phyloP scores from a whole-genome alignment of 495 filamentous ascomycete species.

The Hypoxylon intermedium region DNA sequence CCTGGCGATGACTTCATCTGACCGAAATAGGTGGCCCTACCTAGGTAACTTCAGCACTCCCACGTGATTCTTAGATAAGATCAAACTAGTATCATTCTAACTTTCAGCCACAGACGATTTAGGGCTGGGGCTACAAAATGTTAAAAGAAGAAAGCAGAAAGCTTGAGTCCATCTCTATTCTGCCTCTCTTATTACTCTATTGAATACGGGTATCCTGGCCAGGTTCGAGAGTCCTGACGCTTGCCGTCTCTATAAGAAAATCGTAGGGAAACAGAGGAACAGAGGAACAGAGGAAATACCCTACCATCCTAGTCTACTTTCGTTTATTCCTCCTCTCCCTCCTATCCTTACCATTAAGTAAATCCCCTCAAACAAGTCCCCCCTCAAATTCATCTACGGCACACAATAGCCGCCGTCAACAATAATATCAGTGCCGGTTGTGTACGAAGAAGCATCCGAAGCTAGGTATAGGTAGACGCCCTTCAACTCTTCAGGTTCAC shows the following conservation, averaged over 20 bases:
- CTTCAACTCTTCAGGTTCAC: conserved; percentile 78
- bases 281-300: too few relatives aligned
- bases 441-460: conserved; percentile 83
- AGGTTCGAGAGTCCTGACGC: conserved; percentile 3
- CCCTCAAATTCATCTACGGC: conserved; percentile 35
- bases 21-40: conserved; percentile 1
- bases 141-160: too few relatives aligned
- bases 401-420: conserved; percentile 72
- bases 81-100: background rate
- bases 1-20: conserved; percentile 29
- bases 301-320: background rate
- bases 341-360: conserved; percentile 7
- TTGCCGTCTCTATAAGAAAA: conserved; percentile 19
- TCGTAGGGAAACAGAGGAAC: conserved; percentile 5
- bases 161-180: background rate
- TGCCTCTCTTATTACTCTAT: background rate
- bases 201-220: conserved; percentile 23
- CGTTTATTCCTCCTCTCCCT: too few relatives aligned
- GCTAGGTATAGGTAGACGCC: conserved; percentile 89
- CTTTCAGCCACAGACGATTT: background rate
- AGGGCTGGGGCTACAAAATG: background rate
- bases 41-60: background rate
- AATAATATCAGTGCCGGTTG: conserved; percentile 77
- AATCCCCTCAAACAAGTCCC: background rate
- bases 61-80: conserved; percentile 22